Evolutionary conservation across 1,139 yeast species (phyloP), one percentile per base, ranked within the genome.

Genomic region (Lodderomyces theae): DNA sequence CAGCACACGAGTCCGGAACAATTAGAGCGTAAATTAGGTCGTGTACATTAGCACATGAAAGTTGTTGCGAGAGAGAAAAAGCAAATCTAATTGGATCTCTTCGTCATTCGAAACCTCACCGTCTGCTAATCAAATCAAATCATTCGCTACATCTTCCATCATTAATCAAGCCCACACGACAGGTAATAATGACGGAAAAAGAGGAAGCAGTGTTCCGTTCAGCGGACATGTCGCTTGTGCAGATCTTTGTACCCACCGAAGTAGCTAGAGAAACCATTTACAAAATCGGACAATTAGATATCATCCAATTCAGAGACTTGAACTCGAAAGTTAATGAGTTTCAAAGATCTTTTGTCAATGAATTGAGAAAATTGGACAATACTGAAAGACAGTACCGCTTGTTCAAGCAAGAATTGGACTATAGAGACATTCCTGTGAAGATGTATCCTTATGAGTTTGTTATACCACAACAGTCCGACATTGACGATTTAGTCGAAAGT

Each of bases 161-260:
- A n/a, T n/a, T n/a, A n/a, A n/a, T n/a, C n/a, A 22, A 24, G 17
- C 29, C n/a, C 10, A 15, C n/a, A 23, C 16, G 23, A 11, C n/a
- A 11, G 9, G 16, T 12, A 4, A 25, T 15, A 18, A 43, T 49
- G 51, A 21, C 46, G 12, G 54, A 48, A 38, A 69, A 69, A 52
- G 82, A 80, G 50, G 89, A 82, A 66, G 88, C 87, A 36, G 77
- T 82, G 51, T 81, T 81, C 77, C 85, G 87, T 57, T 84, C 92
- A 39, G 92, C 92, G 77, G 86, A 80, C 53, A 84, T 84, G 92
- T 78, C 87, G 17, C 74, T 82, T 60, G 78, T 83, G 34, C 87
- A 84, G 57, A 63, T 85, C 52, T 84, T 82, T 55, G 80, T 84
- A 40, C 89, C 90, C 2, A 69, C 82, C 19, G 94, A 85, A 60